phyloP scores from a whole-genome alignment of 2,329 filamentous ascomycete genomes.

The Xylariaceae sp. region DNA sequence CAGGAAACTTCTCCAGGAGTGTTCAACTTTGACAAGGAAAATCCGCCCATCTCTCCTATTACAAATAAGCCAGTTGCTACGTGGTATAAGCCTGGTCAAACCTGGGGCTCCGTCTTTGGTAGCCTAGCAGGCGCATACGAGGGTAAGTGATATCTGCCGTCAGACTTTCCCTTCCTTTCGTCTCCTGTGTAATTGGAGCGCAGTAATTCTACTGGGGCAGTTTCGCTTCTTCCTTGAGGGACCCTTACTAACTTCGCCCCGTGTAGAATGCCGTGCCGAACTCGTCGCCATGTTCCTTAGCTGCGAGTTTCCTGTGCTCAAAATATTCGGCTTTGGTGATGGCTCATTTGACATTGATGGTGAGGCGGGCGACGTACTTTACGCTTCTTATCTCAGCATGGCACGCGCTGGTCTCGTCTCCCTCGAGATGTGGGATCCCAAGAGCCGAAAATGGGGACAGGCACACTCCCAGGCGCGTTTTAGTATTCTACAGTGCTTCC shows the following conservation, averaged over 20 bases:
- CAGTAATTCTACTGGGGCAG: neutral
- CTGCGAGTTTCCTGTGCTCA: slow-evolving; percentile 82
- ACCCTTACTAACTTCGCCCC: neutral
- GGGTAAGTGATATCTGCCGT: slow-evolving; percentile 8
- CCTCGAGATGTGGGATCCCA: slow-evolving; percentile 92
- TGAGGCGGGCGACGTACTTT: slow-evolving; percentile 82
- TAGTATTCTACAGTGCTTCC: slow-evolving; percentile 77
- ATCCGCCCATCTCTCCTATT: slow-evolving; percentile 77
- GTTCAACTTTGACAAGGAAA: slow-evolving; percentile 83
- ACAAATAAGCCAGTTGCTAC: slow-evolving; percentile 72
- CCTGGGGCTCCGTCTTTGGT: slow-evolving; percentile 90
- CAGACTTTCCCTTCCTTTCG: neutral
- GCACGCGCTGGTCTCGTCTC: slow-evolving; percentile 85
- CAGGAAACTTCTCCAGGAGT: slow-evolving; percentile 79
- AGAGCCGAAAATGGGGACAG: slow-evolving; percentile 87
- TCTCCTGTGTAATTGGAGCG: neutral
- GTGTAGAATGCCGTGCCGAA: slow-evolving; percentile 81
- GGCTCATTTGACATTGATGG: slow-evolving; percentile 67
- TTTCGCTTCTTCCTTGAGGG: neutral
- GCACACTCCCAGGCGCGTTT: slow-evolving; percentile 88
- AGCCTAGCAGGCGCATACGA: slow-evolving; percentile 84
- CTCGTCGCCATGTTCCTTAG: slow-evolving; percentile 85
- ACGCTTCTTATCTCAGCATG: slow-evolving; percentile 87
- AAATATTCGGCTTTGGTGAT: slow-evolving; percentile 88
- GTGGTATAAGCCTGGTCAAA: slow-evolving; percentile 94